Evolutionary conservation across 306 rosid species (phyloP).

Genomic region (Medicago ruthenica): DNA sequence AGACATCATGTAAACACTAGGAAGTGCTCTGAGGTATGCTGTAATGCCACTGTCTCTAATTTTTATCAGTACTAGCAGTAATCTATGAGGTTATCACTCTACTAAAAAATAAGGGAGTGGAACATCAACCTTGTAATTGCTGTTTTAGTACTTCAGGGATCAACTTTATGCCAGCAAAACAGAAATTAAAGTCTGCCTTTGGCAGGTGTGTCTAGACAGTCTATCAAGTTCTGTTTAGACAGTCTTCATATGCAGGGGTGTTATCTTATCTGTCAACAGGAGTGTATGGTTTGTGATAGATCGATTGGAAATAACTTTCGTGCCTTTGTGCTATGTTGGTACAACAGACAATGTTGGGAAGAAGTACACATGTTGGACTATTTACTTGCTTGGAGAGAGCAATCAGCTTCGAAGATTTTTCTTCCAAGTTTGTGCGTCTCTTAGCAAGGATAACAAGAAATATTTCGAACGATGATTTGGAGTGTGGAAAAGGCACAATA

Average conservation of each 20-base stretch:
- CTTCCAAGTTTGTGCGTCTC: no score
- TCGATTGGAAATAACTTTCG: not conserved
- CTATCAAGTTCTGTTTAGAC: not conserved
- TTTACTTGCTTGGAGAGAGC: no score
- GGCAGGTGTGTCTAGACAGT: not conserved
- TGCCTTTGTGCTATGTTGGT: not conserved
- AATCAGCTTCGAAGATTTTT: no score
- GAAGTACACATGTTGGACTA: not conserved
- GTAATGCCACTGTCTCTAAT: not conserved
- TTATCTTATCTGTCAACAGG: no score
- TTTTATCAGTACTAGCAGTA: not conserved
- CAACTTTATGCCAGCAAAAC: not conserved
- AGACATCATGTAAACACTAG: not conserved
- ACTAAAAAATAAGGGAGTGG: not conserved
- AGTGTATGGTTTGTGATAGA: not conserved
- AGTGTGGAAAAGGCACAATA: no score
- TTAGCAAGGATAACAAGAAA: no score
- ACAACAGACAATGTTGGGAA: not conserved
- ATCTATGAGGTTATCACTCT: not conserved
- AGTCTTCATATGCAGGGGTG: not conserved
- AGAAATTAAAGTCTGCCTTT: not conserved
- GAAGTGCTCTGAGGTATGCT: conserved; percentile 3
- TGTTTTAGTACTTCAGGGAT: not conserved
- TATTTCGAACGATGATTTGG: no score
- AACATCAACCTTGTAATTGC: not conserved